A percentile compares a stretch with the other conserved stretches of the same genome.
Conservation (phyloP, 2,329 filamentous ascomycete species). For the Aspergillus fumigatiaffinis region DNA sequence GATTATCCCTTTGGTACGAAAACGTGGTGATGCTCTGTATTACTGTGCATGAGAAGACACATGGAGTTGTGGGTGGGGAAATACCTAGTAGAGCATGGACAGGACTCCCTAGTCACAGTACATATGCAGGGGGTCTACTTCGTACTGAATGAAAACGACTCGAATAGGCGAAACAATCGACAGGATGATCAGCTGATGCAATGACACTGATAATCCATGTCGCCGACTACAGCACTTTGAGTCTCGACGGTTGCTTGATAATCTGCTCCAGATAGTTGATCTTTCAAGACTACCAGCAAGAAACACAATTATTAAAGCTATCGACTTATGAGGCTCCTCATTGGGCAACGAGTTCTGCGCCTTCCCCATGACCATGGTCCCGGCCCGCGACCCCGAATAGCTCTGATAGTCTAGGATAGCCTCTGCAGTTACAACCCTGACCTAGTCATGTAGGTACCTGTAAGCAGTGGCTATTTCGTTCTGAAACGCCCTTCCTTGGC, state of each 20-base stretch:
- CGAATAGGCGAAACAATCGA: neutral
- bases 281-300: neutral
- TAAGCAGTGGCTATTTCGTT: neutral
- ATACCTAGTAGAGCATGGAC: neutral
- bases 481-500: neutral
- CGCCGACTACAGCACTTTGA: neutral
- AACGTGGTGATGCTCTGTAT: neutral
- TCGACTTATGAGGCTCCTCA: neutral
- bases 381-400: constrained; percentile 9
- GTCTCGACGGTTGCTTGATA: no score
- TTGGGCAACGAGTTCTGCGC: neutral
- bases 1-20: neutral
- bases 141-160: neutral
- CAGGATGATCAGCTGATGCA: neutral
- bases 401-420: neutral
- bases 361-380: constrained; percentile 9
- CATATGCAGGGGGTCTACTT: neutral
- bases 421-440: neutral
- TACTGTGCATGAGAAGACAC: neutral
- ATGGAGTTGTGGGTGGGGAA: neutral
- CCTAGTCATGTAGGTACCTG: no score
- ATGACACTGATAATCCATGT: neutral
- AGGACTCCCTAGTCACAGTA: neutral
- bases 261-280: neutral
- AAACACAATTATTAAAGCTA: neutral